Evolutionary conservation across 2,329 filamentous ascomycete species (phyloP), one percentile per base, ranked within the genome.

Genomic region (Phaeophleospora eucalypticola): DNA sequence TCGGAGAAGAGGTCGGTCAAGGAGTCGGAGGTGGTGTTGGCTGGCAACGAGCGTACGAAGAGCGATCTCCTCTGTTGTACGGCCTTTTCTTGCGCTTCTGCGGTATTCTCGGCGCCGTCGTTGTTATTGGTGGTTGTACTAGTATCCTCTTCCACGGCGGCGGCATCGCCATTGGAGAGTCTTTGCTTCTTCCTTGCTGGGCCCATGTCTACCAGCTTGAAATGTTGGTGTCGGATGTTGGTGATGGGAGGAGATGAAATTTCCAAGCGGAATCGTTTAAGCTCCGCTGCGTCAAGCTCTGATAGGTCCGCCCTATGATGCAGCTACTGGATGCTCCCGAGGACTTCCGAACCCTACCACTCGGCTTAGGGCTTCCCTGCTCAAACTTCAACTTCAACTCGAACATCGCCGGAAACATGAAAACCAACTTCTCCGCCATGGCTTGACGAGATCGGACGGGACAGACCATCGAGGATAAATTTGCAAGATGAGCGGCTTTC

Each of bases 1-100:
- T 96, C 82, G 4, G 93, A 97, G 71, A 98, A 98, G 68, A 90
- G 85, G 49, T 89, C 84, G 49, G 89, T 87, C 53, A 98, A 77
- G 43, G 78, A 78, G 62, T 96, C 89, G 64, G 81, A 87, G 27
- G 90, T 97, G 32, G 85, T 84, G 18, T 77, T 79, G 17, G 84
- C 71, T 16, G 90, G 87, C 39, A 98, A 79, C 41, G 87, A 90
- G 60, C 91, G 87, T 55, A 98, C 84, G 71, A 98, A 98, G 57
- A 98, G 82, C 37, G 91, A 65, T 18, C 62, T 50, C 34, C 55
- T 41, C 48, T 61, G 56, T 49, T 60, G 49, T 21, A 51, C 43
- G 34, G 58, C 51, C 48, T 55, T 50, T 40, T 55, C 39, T 44
- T 52, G 49, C 38, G 48, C 46, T 40, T 53, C 35, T 3, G 36